phyloP scores from a whole-genome alignment of 805 yeast species.

The Lipomyces starkeyi region DNA sequence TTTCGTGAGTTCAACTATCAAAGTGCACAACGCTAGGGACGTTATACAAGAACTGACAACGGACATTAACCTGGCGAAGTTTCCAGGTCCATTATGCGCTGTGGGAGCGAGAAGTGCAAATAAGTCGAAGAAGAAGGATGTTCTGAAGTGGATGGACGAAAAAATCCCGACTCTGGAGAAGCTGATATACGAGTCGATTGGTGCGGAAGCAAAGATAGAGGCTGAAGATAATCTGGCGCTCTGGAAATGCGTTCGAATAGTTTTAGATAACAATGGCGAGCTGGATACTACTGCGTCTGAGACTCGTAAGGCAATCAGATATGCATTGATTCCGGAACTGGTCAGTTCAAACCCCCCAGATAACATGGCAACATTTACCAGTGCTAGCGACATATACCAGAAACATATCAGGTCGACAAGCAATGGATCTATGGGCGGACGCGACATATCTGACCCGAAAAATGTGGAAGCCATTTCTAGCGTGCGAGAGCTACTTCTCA shows the following conservation, averaged over 20 bases:
- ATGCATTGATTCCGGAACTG: constrained; percentile 37
- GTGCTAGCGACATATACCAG: constrained; percentile 42
- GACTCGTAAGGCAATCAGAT: constrained; percentile 30
- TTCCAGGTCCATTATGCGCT: constrained; percentile 72
- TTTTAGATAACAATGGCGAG: constrained; percentile 42
- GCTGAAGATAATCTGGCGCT: constrained; percentile 44
- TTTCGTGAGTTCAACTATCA: constrained; percentile 44
- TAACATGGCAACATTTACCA: constrained; percentile 34
- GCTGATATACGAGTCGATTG: constrained; percentile 37
- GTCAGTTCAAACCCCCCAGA: constrained; percentile 22
- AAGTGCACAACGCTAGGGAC: constrained; percentile 43
- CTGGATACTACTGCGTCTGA: constrained; percentile 21
- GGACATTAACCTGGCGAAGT: constrained; percentile 48
- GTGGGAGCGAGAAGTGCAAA: constrained; percentile 46
- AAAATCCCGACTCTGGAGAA: constrained; percentile 42
- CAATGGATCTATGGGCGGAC: constrained; percentile 11
- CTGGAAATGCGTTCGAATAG: constrained; percentile 46
- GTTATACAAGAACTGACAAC: constrained; percentile 39
- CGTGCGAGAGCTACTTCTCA: constrained; percentile 53
- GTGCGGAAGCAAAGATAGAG: constrained; percentile 39
- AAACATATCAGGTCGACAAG: constrained; percentile 26
- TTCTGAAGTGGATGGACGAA: constrained; percentile 69
- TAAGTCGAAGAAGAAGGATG: constrained; percentile 67
- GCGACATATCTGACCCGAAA: constrained; percentile 5
- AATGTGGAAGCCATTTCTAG: constrained; percentile 41